Evolutionary conservation across 2,329 filamentous ascomycete genomes (phyloP), one percentile per base, ranked within the genome.

Genomic region (Oidium heveae): DNA sequence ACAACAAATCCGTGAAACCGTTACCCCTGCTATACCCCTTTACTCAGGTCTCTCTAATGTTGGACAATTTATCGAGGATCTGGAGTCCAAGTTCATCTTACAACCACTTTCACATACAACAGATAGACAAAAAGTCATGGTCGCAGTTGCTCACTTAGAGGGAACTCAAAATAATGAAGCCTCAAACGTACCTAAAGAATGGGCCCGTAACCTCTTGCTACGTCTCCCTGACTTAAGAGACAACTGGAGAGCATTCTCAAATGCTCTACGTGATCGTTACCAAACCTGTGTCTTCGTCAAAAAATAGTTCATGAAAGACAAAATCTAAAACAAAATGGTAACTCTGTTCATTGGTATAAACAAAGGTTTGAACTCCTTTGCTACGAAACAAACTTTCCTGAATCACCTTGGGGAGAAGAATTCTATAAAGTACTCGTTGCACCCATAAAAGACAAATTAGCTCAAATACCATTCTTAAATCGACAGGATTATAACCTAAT

Each of bases 171-270:
- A 53, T 32, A 32, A 32, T 18, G 1, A 20, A 32, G 32, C 36
- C 7, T 53, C 52, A 4, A 34, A 53, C n/a, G 52, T 24, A n/a
- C 37, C 52, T 13, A 53, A 53, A 33, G 52, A 53, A n/a, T 43
- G 36, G 37, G 52, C 52, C 18, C 36, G 52, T 15, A 18, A 20
- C 13, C n/a, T 39, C n/a, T 15, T 53, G 22, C n/a, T 16, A 24
- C 10, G 32, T 7, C 41, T 24, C 8, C 51, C 51, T 1, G 8
- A 22, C 7, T 18, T 41, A 24, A 53, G 24, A 24, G 36, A 53
- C 8, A 32, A 41, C 15, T 53, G 34, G 51, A 18, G 15, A n/a
- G 36, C 4, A 22, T 53, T 41, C 22, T 15, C 16, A 12, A 16
- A 41, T 2, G n/a, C 4, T 13, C 24, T 53, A 15, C 22, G 36